Evolutionary conservation across 257 asterid species (phyloP), one percentile per base, ranked within the genome.

Genomic region (Coffea eugenioides): DNA sequence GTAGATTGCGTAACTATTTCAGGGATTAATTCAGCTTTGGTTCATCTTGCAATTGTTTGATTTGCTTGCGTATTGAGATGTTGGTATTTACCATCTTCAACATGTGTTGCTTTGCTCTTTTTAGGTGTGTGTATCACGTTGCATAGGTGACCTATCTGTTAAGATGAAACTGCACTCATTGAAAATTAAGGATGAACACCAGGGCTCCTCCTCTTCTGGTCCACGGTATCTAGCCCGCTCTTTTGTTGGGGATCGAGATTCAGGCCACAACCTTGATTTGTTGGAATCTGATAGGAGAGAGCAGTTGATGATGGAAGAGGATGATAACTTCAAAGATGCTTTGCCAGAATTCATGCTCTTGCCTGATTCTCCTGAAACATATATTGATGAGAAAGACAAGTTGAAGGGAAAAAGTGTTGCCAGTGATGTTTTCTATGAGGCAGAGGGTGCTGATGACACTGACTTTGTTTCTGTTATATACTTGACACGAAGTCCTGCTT

Each of bases 161-260:
- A 94, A 94, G 91, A 80, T 88, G 91, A 96, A 96, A 90, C 92
- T 96, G 90, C 97, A 91, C 84, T 94, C 99, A 1, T 82, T 96
- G 91, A 94, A 90, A 86, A 92, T 96, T 87, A 88, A 87, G 91
- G 99, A 96, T 85, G 92, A 91, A 77, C 97, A 90, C 85, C 98
- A 90, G 89, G 93, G 93, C 79, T 86, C 92, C 84, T 84, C 86
- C 74, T 86, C 92, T 80, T 80, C 90, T 67, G 84, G 84, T 79
- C 90, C 94, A 70, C 91, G 86, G 78, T 96, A 90, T 90, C 83
- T 96, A 80, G 99, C 97, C 75, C 87, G 95, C 91, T 96, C 98
- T 72, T 91, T 94, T 80, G 76, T 85, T 83, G 77, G 80, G 27
- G 92, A 92, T 81, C 93, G 87, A 48, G 84, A 85, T 77, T 78